Evolutionary conservation across 768 basidiomycete species (phyloP).

Genomic region (Astraeus odoratus): DNA sequence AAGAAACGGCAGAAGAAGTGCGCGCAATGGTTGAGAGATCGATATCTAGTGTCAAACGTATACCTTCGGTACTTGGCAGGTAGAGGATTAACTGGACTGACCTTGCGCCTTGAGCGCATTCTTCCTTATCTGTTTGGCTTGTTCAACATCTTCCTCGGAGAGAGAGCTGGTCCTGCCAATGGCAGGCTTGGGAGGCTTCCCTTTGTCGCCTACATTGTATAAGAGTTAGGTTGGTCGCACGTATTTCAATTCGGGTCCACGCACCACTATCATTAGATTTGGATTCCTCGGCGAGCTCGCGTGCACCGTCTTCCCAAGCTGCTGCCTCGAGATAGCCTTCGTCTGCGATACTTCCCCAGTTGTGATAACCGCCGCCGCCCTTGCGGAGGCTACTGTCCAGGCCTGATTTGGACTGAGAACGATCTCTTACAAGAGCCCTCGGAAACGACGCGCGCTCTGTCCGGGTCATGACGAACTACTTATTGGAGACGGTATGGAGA

Average conservation of each 20-base stretch:
- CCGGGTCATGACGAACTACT: conserved; percentile 55
- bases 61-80: not conserved
- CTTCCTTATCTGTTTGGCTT: conserved; percentile 64
- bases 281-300: conserved; percentile 35
- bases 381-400: conserved; percentile 68
- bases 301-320: conserved; percentile 51
- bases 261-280: conserved; percentile 13
- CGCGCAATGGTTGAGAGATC: conserved; percentile 80
- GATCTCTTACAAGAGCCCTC: conserved; percentile 67
- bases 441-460: conserved; percentile 69
- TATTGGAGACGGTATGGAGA: not conserved
- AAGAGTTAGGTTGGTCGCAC: conserved; percentile 8
- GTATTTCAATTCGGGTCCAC: not conserved
- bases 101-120: conserved; percentile 60
- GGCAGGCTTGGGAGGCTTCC: conserved; percentile 23
- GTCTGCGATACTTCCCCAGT: conserved; percentile 73
- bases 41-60: conserved; percentile 21
- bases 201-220: conserved; percentile 17
- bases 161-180: conserved; percentile 34
- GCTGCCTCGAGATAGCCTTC: conserved; percentile 56
- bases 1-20: conserved; percentile 66
- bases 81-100: conserved; percentile 11
- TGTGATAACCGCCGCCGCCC: conserved; percentile 73
- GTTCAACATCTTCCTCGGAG: conserved; percentile 59
- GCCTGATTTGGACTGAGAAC: conserved; percentile 73